phyloP scores from a whole-genome alignment of 805 yeast genomes.

The Lipomyces oligophaga region DNA sequence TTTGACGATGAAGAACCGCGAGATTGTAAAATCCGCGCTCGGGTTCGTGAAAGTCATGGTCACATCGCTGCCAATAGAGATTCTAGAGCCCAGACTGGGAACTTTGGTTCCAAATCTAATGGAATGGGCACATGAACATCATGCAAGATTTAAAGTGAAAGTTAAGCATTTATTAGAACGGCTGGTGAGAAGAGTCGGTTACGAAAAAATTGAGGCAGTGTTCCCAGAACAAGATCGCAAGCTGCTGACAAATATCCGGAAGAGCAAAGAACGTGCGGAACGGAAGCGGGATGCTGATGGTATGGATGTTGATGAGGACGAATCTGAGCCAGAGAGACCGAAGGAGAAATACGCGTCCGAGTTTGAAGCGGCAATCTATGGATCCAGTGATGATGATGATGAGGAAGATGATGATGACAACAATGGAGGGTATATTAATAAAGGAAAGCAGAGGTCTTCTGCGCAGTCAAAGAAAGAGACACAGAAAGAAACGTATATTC shows the following conservation, averaged over 20 bases:
- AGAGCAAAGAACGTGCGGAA: constrained; percentile 78
- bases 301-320: constrained; percentile 33
- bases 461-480: constrained; percentile 26
- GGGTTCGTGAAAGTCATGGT: constrained; percentile 92
- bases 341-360: constrained; percentile 69
- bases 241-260: constrained; percentile 77
- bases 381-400: constrained; percentile 57
- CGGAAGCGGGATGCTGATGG: constrained; percentile 47
- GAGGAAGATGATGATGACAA: constrained; percentile 42
- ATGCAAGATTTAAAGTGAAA: constrained; percentile 88
- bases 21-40: constrained; percentile 88
- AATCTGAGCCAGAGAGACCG: constrained; percentile 26
- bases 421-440: constrained; percentile 22
- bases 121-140: constrained; percentile 94
- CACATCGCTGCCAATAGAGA: constrained; percentile 72
- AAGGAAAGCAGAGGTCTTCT: constrained; percentile 7
- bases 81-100: constrained; percentile 61
- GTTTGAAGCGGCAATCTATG: constrained; percentile 87
- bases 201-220: constrained; percentile 69
- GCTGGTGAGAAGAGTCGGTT: constrained; percentile 84
- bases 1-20: constrained; percentile 84
- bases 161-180: constrained; percentile 92
- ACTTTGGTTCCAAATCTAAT: constrained; percentile 67
- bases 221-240: constrained; percentile 91
- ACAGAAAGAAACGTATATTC: constrained; percentile 55